Percentiles rank a stretch among this genome's conserved stretches.
phyloP scores from a whole-genome alignment of 768 basidiomycete species.

The Xerocomellus intermedius region DNA sequence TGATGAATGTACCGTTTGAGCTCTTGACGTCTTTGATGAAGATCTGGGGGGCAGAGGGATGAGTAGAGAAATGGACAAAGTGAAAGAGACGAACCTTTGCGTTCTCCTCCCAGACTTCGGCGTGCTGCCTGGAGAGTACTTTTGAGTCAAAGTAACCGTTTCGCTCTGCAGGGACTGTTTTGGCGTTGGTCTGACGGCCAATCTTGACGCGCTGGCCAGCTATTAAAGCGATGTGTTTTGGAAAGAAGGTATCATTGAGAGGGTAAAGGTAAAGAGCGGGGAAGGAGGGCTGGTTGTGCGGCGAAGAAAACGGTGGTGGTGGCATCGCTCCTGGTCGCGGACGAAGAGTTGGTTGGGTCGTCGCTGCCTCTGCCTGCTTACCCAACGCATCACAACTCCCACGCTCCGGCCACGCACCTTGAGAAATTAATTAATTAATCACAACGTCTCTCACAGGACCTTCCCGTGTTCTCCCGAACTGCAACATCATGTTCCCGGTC shows the following conservation, averaged over 20 bases:
- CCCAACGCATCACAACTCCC: not conserved
- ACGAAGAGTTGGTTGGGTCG: slow-evolving; percentile 4
- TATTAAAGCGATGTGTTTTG: slow-evolving; percentile 87
- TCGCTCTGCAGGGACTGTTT: slow-evolving; percentile 87
- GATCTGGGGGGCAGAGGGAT: slow-evolving; percentile 52
- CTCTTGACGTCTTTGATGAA: slow-evolving; percentile 98
- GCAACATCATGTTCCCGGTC: no score
- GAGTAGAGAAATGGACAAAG: slow-evolving; percentile 5
- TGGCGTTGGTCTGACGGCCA: slow-evolving; percentile 92
- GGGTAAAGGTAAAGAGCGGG: slow-evolving; percentile 77
- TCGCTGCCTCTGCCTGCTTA: slow-evolving; percentile 16
- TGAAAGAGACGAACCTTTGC: slow-evolving; percentile 60
- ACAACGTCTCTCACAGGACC: no score
- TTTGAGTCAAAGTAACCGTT: slow-evolving; percentile 99
- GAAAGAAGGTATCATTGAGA: slow-evolving; percentile 90
- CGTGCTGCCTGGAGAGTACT: slow-evolving; percentile 90
- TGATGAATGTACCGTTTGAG: slow-evolving; percentile 98
- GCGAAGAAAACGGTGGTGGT: slow-evolving; percentile 33
- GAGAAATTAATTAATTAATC: no score
- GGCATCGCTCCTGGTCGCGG: slow-evolving; percentile 26
- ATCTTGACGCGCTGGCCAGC: slow-evolving; percentile 76
- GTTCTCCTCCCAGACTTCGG: slow-evolving; percentile 95
- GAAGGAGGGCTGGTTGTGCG: slow-evolving; percentile 25
- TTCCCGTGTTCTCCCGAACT: no score
- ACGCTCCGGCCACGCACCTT: slow-evolving; percentile 8